A percentile compares a stretch with the other conserved stretches of the same genome.
Conservation (phyloP, 139 green algal species). For the Deuterostichococcus epilithicus region DNA sequence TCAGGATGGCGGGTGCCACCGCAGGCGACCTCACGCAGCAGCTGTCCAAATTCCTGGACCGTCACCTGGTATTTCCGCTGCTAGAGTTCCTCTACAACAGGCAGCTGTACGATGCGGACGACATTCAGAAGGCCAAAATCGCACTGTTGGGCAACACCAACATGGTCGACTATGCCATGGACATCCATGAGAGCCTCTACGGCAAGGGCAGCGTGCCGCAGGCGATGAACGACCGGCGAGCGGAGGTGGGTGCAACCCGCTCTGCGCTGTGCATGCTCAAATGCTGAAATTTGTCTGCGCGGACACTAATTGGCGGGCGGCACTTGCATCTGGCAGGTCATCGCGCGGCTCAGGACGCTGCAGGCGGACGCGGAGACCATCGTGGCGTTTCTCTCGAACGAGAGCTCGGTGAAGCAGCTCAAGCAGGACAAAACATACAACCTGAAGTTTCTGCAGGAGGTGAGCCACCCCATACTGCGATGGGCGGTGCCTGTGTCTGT, state of each 20-base stretch:
- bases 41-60: conserved; percentile 77
- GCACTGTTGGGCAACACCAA: conserved; percentile 94
- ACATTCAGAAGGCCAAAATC: conserved; percentile 93
- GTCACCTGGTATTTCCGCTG: conserved; percentile 93
- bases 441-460: conserved; percentile 77
- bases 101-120: conserved; percentile 74
- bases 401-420: conserved; percentile 76
- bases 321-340: conserved; percentile 33
- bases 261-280: not conserved
- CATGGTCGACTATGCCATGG: conserved; percentile 98
- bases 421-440: conserved; percentile 94
- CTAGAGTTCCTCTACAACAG: conserved; percentile 91
- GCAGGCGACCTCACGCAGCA: conserved; percentile 61
- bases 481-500: no score
- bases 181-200: conserved; percentile 60
- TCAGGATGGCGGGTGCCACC: conserved; percentile 17
- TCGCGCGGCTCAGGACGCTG: conserved; percentile 61
- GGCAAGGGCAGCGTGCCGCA: conserved; percentile 44
- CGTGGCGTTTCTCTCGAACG: conserved; percentile 87
- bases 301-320: no score
- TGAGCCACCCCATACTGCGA: conserved; percentile 86
- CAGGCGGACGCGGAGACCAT: conserved; percentile 80
- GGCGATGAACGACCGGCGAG: conserved; percentile 53
- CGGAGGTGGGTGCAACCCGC: conserved; percentile 16
- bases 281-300: not conserved